phyloP scores from a whole-genome alignment of 257 asterid genomes.

The Nicotiana sylvestris region DNA sequence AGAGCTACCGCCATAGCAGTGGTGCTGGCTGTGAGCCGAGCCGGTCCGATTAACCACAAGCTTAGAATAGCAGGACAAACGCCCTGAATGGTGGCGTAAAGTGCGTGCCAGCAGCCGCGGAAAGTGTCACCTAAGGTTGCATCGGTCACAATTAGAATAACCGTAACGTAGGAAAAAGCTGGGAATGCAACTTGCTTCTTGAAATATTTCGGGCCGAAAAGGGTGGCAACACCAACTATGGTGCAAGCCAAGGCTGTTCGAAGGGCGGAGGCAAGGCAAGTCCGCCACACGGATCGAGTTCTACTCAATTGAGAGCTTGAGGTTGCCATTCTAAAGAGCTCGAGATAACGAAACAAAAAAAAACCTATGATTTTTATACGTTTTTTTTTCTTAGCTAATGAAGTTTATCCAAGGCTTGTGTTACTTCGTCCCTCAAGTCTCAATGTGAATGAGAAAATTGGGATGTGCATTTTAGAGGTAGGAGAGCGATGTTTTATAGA shows the following conservation, averaged over 20 bases:
- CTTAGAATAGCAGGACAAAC: slow-evolving; percentile 52
- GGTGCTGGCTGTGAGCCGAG: slow-evolving; percentile 37
- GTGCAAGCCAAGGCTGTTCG: slow-evolving; percentile 83
- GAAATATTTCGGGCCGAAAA: slow-evolving; percentile 51
- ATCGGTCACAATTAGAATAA: slow-evolving; percentile 53
- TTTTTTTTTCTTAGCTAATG: background rate
- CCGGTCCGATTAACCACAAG: slow-evolving; percentile 61
- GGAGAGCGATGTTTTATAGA: slow-evolving; percentile 27
- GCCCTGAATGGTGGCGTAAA: slow-evolving; percentile 47
- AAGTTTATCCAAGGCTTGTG: background rate
- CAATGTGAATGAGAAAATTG: background rate
- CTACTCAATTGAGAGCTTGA: slow-evolving; percentile 21
- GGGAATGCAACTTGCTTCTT: slow-evolving; percentile 49
- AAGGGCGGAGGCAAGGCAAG: slow-evolving; percentile 60
- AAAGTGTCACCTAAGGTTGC: slow-evolving; percentile 71
- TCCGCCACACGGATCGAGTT: slow-evolving; percentile 43
- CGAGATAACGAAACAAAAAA: background rate
- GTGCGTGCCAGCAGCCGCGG: slow-evolving; percentile 65
- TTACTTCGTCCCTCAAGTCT: slow-evolving; percentile 1
- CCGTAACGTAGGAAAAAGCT: slow-evolving; percentile 73
- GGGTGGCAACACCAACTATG: slow-evolving; percentile 60
- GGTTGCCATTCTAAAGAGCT: slow-evolving; percentile 18
- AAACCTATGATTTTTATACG: background rate
- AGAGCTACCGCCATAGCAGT: slow-evolving; percentile 50
- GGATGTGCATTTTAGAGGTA: slow-evolving; percentile 3